A percentile compares a stretch with the other conserved stretches of the same genome.
phyloP scores from a whole-genome alignment of 2,329 filamentous ascomycete genomes.

The Microdochium bolleyi region DNA sequence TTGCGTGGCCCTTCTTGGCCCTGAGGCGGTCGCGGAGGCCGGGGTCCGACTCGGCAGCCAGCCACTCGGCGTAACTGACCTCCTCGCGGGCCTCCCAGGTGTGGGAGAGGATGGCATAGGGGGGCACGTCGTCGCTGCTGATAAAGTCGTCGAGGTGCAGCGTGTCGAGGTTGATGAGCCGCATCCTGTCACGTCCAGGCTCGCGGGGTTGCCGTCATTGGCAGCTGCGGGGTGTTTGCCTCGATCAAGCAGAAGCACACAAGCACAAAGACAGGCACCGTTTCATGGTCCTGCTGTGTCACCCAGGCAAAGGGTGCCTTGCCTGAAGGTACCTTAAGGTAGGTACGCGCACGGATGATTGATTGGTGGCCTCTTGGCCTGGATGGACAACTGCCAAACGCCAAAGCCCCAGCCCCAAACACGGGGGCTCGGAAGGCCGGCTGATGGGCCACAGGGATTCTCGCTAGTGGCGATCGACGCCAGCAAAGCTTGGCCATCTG shows the following conservation, averaged over 20 bases:
- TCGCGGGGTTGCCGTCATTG: too few species aligned
- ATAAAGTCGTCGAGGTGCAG: not conserved
- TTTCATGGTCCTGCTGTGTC: too few species aligned
- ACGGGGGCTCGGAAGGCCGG: too few species aligned
- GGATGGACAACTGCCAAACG: not conserved
- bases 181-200: not conserved
- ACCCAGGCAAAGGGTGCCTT: too few species aligned
- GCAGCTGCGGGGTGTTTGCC: too few species aligned
- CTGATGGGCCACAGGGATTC: not conserved
- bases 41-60: not conserved
- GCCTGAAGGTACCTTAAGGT: too few species aligned
- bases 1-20: not conserved
- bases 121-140: not conserved
- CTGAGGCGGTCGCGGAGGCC: not conserved
- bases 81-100: not conserved
- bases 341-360: too few species aligned
- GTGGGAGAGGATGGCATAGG: slow-evolving; percentile 1
- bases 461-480: not conserved
- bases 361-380: too few species aligned
- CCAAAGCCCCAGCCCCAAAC: not conserved
- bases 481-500: not conserved
- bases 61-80: not conserved
- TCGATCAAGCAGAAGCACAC: not conserved
- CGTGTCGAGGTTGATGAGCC: not conserved
- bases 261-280: not conserved